Conservation (phyloP, 169 alveolate genomes). For the Plasmodium vivax region DNA sequence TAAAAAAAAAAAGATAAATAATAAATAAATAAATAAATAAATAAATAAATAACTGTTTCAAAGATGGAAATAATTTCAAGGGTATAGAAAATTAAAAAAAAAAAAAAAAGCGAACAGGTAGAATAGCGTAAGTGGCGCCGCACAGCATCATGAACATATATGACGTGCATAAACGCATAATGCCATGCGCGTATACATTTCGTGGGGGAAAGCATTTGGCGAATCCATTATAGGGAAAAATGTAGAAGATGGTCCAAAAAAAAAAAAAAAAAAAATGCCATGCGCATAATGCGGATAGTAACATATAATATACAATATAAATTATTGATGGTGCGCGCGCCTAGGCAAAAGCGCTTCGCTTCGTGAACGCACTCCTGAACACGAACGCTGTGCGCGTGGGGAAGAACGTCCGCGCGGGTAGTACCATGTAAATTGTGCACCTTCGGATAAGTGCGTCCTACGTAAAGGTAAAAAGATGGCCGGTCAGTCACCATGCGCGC, state of each 20-base stretch:
- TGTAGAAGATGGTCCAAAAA: background rate
- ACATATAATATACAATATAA: background rate
- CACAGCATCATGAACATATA: background rate
- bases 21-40: no score
- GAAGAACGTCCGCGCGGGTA: background rate
- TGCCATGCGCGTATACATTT: background rate
- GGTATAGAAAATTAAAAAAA: background rate
- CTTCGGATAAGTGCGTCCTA: background rate
- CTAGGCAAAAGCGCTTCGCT: background rate
- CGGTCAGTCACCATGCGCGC: background rate
- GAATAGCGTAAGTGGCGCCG: background rate
- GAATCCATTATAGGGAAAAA: conserved; percentile 1
- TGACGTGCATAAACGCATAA: background rate
- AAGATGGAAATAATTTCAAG: no score
- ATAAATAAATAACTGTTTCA: no score
- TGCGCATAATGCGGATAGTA: background rate
- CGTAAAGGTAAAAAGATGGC: background rate
- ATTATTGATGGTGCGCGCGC: background rate
- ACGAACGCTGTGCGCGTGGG: background rate
- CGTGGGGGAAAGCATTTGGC: background rate
- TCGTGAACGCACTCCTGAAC: background rate
- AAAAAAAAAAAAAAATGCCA: background rate
- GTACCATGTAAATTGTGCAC: background rate
- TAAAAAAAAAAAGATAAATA: background rate
- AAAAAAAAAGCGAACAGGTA: background rate